Evolutionary conservation across 1,284 basidiomycete genomes (phyloP), one percentile per base, ranked within the genome.

Genomic region (Pholiota adiposa): DNA sequence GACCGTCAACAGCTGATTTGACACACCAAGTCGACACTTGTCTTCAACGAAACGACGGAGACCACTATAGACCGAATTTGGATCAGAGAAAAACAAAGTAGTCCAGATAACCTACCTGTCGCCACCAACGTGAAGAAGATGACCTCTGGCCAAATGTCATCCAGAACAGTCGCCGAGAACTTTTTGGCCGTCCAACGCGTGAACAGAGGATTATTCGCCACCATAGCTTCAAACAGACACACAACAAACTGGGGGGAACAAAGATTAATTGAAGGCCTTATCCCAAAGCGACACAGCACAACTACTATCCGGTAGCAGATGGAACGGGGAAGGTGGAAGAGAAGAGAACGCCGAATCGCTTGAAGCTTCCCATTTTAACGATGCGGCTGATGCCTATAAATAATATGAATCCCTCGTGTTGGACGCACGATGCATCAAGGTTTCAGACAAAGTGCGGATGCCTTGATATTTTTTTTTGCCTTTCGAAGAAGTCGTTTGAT

Each of bases 111-210:
- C 84, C 60, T 69, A 87, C 85, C 81, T 4, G 81, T 75, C n/a
- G 82, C 81, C 31, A 87, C 67, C 5, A 78, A 64, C 0, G 79
- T 78, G 70, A 86, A 86, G 70, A 86, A 83, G 1, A 79, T 27
- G 16, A 58, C 80, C 62, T 86, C 84, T 3, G 82, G 84, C 84
- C 84, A 87, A 31, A 86, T 84, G 67, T 86, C 84, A 66, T 85
- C 84, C 38, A 86, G 73, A 58, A 87, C 83, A 1, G 84, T 87
- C 1, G 85, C 83, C 59, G 81, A 75, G 69, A 86, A 83, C 67
- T 80, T 82, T 65, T 83, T 83, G 49, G 78, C 29, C 6, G 79
- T 76, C 80, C 79, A 82, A 59, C 70, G 68, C 12, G 74, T 74
- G 62, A 81, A 80, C 31, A 81, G 72, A 25, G 80, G 79, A 58